These are phyloP conservation scores for Haplosporangium sp. DNA, from an alignment of 371 early-diverging fungal species.

Conservation along the genomic window DNA sequence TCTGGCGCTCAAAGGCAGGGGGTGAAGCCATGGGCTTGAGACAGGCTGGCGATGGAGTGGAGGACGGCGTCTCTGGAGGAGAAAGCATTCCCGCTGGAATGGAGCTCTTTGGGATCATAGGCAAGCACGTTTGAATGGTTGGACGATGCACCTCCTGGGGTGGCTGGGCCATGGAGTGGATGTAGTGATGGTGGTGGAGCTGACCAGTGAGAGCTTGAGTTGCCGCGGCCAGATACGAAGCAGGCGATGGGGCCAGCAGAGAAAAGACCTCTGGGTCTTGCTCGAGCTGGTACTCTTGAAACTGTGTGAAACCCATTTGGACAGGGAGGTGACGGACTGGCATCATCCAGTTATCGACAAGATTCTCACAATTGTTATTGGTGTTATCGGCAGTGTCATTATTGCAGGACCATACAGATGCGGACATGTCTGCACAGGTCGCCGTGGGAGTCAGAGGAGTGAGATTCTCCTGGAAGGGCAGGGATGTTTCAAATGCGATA, in stretches of 20 bases:
- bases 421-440: neutral
- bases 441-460: constrained; percentile 13
- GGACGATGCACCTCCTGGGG: constrained; percentile 4
- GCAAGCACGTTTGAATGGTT: constrained; percentile 3
- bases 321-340: constrained; percentile 13
- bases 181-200: constrained; percentile 47
- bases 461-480: constrained; percentile 5
- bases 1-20: constrained; percentile 22
- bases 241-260: constrained; percentile 18
- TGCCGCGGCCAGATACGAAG: constrained; percentile 38
- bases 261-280: constrained; percentile 38
- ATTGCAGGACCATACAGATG: neutral
- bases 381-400: neutral
- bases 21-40: constrained; percentile 43
- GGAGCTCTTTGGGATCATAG: constrained; percentile 5
- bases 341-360: constrained; percentile 4
- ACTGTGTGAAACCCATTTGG: constrained; percentile 28
- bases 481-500: constrained; percentile 2
- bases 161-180: constrained; percentile 57
- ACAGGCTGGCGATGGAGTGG: constrained; percentile 46
- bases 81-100: constrained; percentile 26
- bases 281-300: constrained; percentile 49
- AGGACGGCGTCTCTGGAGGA: constrained; percentile 46
- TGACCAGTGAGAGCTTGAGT: constrained; percentile 30
- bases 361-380: neutral